Evolutionary conservation across 805 yeast genomes (phyloP), one percentile per base, ranked within the genome.

Genomic region (Saccharomycopsis amapae): DNA sequence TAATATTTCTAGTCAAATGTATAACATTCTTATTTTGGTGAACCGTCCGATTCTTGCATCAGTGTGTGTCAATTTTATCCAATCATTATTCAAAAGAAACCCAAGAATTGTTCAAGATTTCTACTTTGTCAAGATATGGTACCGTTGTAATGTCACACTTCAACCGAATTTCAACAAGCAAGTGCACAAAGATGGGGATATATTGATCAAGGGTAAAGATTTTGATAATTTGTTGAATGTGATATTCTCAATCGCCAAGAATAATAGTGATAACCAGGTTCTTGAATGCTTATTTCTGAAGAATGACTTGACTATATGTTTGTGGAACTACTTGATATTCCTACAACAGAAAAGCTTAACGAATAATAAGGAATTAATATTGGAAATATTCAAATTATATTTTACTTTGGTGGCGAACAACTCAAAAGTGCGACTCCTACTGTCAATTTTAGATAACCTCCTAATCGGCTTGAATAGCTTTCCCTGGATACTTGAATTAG

Each of bases 201-300:
- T 67, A 0, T 53, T 73, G 1, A 69, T 72, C 0, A 44, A 65
- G 5, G 82, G 76, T 41, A 65, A 68, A 17, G 68, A 70, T 3
- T 58, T 84, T 17, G 81, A 83, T 54, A 79, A 82, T 58, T 66
- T 69, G 3, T 65, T 84, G 19, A 82, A 82, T 58, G 85, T 81
- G 0, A 53, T 81, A n/a, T 60, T 82, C 1, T 78, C 90, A 0
- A 54, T 85, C 7, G 63, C 81, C 0, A 77, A 77, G 54, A 71
- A 69, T 38, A 53, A 68, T 0, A 58, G 66, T 1, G 48, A 43
- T n/a, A 18, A 50, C 0, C 67, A 63, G 3, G 56, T 76, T 13
- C 46, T 72, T 6, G 50, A 52, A 15, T 62, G 56, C 10, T 44
- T 76, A 20, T 41, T 48, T 20, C 2, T 32, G 23, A 54, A 62